Evolutionary conservation across 768 basidiomycete species (phyloP), one percentile per base, ranked within the genome.

Genomic region (Agrocybe pediades): DNA sequence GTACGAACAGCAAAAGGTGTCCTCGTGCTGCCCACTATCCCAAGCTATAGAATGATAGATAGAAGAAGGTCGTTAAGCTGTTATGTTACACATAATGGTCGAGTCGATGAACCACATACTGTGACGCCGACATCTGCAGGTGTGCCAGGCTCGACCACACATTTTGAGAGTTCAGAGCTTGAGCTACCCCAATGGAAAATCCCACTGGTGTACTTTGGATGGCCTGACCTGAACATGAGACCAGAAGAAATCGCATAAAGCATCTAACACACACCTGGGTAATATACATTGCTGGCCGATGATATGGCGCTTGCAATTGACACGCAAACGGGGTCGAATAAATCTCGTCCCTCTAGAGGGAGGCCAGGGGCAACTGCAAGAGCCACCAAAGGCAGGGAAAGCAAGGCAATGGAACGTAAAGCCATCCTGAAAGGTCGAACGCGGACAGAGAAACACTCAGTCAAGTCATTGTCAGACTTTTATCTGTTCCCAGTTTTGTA

Each of bases 111-210:
- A 19, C 19, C 19, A 61, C 76, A 23, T 56, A 85, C 86, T 16
- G 81, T 81, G 0, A 59, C 65, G 0, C 69, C 74, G 21, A 87
- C 65, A 51, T 88, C 85, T 5, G 73, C 70, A 0, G 77, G 68
- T 0, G 74, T 81, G 8, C 79, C 81, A 2, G 85, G 85, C 57
- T 85, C 81, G 8, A 87, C 84, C 7, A 78, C 77, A 61, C 85
- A 87, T 2, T 72, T 66, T 0, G 85, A 61, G 0, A 50, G 1
- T 48, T 83, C 74, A 0, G 71, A 61, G 57, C 80, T 84, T 2
- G 82, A 82, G 20, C 65, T 65, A 0, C 79, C 76, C 80, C 79
- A 86, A 53, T 86, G 82, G 3, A 57, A 46, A 17, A 80, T 72
- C 52, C 79, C 82, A 16, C 67, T 62, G 0, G 30, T 25, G 47